Percentiles rank a stretch among this genome's conserved stretches.
These are phyloP conservation scores for Phytophthora uliginosa DNA, from an alignment of 352 stramenopile species.

Conservation along the genomic window DNA sequence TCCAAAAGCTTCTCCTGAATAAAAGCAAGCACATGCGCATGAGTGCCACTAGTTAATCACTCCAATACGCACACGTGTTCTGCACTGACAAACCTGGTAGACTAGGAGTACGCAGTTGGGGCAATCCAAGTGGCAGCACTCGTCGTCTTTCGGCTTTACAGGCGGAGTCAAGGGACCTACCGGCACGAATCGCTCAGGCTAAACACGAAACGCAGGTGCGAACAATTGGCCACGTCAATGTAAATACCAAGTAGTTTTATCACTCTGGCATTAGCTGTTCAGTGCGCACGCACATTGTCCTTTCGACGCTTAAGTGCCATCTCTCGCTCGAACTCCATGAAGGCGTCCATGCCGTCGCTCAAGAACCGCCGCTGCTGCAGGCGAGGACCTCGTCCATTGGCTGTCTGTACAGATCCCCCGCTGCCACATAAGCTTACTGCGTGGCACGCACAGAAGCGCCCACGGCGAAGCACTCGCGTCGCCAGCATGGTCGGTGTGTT, in stretches of 20 bases:
- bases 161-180: constrained; percentile 58
- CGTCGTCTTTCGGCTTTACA: constrained; percentile 76
- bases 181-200: constrained; percentile 33
- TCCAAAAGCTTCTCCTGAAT: constrained; percentile 85
- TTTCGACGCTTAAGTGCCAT: constrained; percentile 76
- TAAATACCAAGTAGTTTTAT: background rate
- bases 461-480: constrained; percentile 33
- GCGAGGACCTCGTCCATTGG: background rate
- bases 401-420: background rate
- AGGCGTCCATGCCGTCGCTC: constrained; percentile 75
- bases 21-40: background rate
- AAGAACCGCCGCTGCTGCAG: constrained; percentile 35
- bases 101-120: constrained; percentile 90
- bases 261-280: background rate
- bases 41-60: background rate
- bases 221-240: constrained; percentile 4
- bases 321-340: constrained; percentile 89
- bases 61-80: background rate
- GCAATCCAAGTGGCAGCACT: constrained; percentile 88
- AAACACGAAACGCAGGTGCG: background rate
- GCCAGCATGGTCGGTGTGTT: too few species aligned
- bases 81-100: constrained; percentile 70
- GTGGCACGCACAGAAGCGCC: constrained; percentile 24
- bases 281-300: constrained; percentile 34
- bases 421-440: constrained; percentile 3